Evolutionary conservation across 139 green algal genomes (phyloP), one percentile per base, ranked within the genome.

Genomic region (Chlorella sp.): DNA sequence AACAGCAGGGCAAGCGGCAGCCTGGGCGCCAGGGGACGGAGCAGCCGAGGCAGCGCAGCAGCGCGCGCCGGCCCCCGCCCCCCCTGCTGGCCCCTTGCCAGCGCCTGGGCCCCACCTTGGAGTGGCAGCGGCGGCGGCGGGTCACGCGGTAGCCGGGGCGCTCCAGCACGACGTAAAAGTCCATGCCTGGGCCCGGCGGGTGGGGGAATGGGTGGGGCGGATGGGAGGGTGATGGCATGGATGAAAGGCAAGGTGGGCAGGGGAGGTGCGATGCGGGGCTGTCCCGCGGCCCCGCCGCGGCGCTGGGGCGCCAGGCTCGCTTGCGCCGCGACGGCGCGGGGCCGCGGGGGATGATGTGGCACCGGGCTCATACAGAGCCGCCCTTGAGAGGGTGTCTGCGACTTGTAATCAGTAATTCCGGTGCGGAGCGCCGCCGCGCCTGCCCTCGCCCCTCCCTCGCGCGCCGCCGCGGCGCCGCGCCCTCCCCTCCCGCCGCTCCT

Each of bases 161-260:
- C 85, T 99, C 96, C 69, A 99, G 88, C 64, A 96, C 92, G 21
- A 99, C 93, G 79, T 97, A 99, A 89, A 99, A 99, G 87, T 99
- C 96, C 96, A 99, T 99, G 77, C 96, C 93, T 97, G 83, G n/a
- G n/a, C n/a, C n/a, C n/a, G n/a, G n/a, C n/a, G n/a, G n/a, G n/a
- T n/a, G n/a, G 29, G 4, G 33, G 41, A 12, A 36, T 19, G 33
- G 63, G 31, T 36, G 46, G 23, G 41, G 8, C n/a, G 2, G 33
- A 38, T 12, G 25, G 23, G 64, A 1, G 11, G 27, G 42, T 25
- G 35, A 71, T 8, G 55, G 8, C 8, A 40, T 19, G 41, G 8
- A 40, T 1, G 46, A 7, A 60, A 60, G 21, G 6, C 2, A 31
- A 42, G 36, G 21, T 45, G 36, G 8, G 29, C 35, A 33, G 46